phyloP scores from a whole-genome alignment of 495 filamentous ascomycete genomes.

The Podospora bellae-mahoneyi region DNA sequence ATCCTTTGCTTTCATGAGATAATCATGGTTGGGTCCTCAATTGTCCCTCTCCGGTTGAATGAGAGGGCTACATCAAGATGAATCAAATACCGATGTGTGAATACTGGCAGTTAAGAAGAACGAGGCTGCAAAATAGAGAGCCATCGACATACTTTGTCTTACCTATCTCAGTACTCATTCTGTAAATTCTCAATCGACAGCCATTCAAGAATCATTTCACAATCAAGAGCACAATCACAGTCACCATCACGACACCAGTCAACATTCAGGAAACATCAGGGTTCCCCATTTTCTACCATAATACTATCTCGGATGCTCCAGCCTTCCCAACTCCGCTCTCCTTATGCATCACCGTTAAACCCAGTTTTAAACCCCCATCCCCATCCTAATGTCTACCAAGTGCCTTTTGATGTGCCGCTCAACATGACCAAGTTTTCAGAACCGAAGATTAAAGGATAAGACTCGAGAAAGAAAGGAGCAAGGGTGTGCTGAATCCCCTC shows the following conservation, averaged over 20 bases:
- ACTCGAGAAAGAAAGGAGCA: not conserved
- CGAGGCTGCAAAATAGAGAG: no score
- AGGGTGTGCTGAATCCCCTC: not conserved
- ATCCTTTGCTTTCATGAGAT: not conserved
- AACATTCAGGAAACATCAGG: not conserved
- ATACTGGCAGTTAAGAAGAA: no score
- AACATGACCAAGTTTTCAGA: not conserved
- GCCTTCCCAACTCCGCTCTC: not conserved
- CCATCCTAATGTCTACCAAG: not conserved
- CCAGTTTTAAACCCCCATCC: not conserved
- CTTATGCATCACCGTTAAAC: not conserved
- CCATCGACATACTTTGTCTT: no score
- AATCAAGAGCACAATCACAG: not conserved
- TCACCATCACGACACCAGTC: not conserved
- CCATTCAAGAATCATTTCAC: no score
- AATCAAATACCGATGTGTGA: no score
- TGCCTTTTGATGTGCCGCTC: not conserved
- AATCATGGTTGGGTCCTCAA: no score
- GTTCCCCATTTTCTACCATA: not conserved
- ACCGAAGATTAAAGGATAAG: not conserved
- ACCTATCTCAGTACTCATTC: no score
- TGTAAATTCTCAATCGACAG: no score
- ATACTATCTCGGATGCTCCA: not conserved
- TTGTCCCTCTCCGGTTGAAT: no score
- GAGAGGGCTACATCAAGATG: no score